phyloP scores from a whole-genome alignment of 225 moss, liverwort and hornwort species.

The Straminergon stramineum region DNA sequence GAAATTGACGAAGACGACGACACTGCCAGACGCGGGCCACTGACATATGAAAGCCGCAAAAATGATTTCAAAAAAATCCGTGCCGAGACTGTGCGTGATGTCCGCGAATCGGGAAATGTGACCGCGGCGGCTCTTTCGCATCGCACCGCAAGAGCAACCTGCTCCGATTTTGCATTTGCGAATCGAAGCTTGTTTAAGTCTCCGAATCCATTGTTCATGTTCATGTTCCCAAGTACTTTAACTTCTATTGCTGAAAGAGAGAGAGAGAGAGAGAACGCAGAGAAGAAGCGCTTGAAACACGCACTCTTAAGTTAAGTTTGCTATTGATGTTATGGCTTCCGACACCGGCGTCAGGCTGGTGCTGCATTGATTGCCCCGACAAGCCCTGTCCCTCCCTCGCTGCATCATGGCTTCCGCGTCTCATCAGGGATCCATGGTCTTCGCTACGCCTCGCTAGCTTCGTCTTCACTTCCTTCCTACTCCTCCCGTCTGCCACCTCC shows the following conservation, averaged over 20 bases:
- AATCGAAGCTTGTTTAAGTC: too few species aligned
- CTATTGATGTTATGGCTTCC: not conserved
- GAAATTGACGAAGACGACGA: not conserved
- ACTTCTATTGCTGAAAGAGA: not conserved
- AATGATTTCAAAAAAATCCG: not conserved
- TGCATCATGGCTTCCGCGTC: slow-evolving; percentile 1
- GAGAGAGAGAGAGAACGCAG: not conserved
- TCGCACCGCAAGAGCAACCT: not conserved
- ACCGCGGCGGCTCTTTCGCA: not conserved
- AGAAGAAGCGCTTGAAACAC: not conserved
- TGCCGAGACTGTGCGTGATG: not conserved
- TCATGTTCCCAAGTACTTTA: not conserved
- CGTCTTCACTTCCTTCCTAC: not conserved
- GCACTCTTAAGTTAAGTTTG: not conserved
- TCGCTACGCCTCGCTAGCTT: not conserved
- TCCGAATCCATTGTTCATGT: not conserved
- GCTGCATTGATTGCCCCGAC: slow-evolving; percentile 29
- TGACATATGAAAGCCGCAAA: not conserved
- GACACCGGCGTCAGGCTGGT: not conserved
- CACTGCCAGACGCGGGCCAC: not conserved
- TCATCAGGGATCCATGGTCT: not conserved
- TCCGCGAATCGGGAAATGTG: not conserved
- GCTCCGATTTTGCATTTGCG: not conserved
- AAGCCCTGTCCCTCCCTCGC: not conserved
- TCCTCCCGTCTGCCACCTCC: not conserved